Evolutionary conservation across 805 yeast species (phyloP).

Genomic region (Hanseniaspora vineae): DNA sequence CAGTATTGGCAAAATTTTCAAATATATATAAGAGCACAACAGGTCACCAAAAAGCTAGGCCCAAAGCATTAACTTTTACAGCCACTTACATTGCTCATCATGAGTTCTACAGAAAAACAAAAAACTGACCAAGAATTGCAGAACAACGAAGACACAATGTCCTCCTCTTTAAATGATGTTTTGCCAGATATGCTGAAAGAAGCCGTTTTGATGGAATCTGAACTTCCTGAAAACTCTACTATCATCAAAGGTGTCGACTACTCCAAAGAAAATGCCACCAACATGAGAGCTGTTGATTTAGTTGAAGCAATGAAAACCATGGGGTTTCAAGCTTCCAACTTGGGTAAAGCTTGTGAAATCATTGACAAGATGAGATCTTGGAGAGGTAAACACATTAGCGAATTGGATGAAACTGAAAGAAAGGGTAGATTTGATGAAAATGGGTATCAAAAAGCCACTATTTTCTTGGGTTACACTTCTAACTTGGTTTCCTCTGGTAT

Average conservation of each 20-base stretch:
- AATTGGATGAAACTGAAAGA: conserved; percentile 53
- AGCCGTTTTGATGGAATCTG: conserved; percentile 82
- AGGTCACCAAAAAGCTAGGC: too few relatives aligned
- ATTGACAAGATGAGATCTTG: conserved; percentile 85
- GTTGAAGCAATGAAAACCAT: conserved; percentile 76
- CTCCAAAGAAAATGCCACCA: conserved; percentile 58
- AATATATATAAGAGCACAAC: too few relatives aligned
- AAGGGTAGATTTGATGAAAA: conserved; percentile 68
- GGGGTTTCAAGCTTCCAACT: conserved; percentile 94
- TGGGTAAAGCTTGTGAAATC: conserved; percentile 82
- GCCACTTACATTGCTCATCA: too few relatives aligned
- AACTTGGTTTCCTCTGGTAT: conserved; percentile 90
- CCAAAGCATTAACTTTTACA: too few relatives aligned
- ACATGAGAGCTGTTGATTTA: conserved; percentile 69
- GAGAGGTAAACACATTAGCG: conserved; percentile 72
- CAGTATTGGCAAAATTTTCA: too few relatives aligned
- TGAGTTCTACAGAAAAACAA: too few relatives aligned
- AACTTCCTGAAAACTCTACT: conserved; percentile 63
- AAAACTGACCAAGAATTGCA: too few relatives aligned
- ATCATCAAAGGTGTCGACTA: conserved; percentile 86
- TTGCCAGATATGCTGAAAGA: conserved; percentile 72
- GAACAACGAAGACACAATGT: neutral
- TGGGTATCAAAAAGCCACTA: conserved; percentile 75
- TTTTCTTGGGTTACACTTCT: conserved; percentile 93
- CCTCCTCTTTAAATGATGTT: conserved; percentile 26